Evolutionary conservation across 2,329 filamentous ascomycete species (phyloP).

Genomic region (Penicillium rolfsii): DNA sequence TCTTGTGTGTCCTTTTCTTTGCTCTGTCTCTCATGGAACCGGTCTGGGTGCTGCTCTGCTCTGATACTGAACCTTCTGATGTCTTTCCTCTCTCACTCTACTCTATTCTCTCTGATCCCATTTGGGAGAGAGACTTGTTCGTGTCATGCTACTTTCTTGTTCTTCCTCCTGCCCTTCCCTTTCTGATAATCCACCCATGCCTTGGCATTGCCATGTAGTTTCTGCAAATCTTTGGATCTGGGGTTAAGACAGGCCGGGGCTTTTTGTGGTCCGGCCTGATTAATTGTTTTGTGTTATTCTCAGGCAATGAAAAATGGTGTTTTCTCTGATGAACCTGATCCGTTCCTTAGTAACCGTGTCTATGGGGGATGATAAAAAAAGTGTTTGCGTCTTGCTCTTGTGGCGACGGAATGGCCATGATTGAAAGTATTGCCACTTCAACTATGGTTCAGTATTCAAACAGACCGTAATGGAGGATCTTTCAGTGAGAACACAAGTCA

Average conservation of each 20-base stretch:
- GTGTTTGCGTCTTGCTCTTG: background rate
- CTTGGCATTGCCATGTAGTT: conserved; percentile 16
- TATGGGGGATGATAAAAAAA: background rate
- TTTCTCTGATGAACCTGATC: background rate
- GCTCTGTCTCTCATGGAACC: conserved; percentile 10
- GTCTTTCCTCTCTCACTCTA: conserved; percentile 14
- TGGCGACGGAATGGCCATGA: background rate
- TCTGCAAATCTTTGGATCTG: conserved; percentile 13
- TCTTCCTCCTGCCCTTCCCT: background rate
- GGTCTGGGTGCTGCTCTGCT: conserved; percentile 13
- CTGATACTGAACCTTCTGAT: conserved; percentile 11
- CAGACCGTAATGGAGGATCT: background rate
- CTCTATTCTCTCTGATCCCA: conserved; percentile 8
- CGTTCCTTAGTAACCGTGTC: background rate
- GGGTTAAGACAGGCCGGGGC: conserved; percentile 12
- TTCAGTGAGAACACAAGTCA: background rate
- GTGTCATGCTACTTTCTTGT: background rate
- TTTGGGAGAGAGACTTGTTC: background rate
- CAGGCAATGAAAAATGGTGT: conserved; percentile 22
- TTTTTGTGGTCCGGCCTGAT: background rate
- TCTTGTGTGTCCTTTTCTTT: conserved; percentile 6
- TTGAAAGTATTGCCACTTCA: background rate
- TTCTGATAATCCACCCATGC: conserved; percentile 10
- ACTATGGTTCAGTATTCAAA: background rate
- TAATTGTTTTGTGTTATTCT: conserved; percentile 11